Evolutionary conservation across 2,329 filamentous ascomycete genomes (phyloP).

Genomic region (Drechslerella dactyloides): DNA sequence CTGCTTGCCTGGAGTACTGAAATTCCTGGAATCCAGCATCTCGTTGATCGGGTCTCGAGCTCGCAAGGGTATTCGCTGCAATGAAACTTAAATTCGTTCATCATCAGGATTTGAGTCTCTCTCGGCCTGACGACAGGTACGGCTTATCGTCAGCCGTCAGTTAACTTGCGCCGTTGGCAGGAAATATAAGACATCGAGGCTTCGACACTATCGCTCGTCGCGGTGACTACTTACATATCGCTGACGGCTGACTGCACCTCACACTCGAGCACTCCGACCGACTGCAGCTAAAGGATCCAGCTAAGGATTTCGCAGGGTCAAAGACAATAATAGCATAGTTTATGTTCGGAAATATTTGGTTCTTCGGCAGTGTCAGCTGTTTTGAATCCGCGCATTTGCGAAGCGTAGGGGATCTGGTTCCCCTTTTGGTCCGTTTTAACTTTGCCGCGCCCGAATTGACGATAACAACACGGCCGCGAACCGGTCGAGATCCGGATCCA

Average conservation of each 20-base stretch:
- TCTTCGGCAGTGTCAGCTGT: too few relatives aligned
- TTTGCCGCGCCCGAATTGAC: conserved; percentile 1
- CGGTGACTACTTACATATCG: too few relatives aligned
- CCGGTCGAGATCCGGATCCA: neutral
- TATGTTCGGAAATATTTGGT: too few relatives aligned
- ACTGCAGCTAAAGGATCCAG: too few relatives aligned
- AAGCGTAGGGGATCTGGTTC: too few relatives aligned
- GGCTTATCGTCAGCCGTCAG: neutral
- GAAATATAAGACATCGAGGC: conserved; percentile 23
- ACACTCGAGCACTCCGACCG: too few relatives aligned
- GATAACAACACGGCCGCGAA: neutral
- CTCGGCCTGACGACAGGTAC: too few relatives aligned
- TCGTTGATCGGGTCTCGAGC: conserved; percentile 6
- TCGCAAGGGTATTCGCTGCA: neutral
- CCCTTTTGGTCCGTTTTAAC: neutral
- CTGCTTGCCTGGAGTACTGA: neutral
- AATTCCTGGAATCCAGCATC: neutral
- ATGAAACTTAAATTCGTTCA: conserved; percentile 2
- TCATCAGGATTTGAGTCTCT: conserved; percentile 1
- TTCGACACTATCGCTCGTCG: too few relatives aligned
- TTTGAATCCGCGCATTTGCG: too few relatives aligned
- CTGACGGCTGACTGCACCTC: neutral
- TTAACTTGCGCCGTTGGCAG: too few relatives aligned
- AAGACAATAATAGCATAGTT: too few relatives aligned
- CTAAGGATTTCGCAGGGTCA: too few relatives aligned